These are phyloP conservation scores for Talaromyces sp. DNA, from an alignment of 2,329 filamentous ascomycete species.

Conservation along the genomic window DNA sequence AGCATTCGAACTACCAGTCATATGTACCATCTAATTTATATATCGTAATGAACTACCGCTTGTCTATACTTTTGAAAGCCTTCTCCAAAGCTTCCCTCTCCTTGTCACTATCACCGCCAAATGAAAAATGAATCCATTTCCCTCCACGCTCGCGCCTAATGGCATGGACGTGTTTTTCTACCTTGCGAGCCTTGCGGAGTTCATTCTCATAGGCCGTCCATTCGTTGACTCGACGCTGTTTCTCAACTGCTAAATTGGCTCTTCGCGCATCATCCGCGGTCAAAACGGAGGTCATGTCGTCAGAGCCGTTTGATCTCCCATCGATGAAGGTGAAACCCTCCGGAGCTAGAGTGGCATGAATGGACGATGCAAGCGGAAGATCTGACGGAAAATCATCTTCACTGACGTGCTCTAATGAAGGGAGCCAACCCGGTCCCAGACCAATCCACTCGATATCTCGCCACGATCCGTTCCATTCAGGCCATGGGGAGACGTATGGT, in stretches of 20 bases:
- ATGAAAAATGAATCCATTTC: constrained; percentile 35
- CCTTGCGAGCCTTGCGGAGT: constrained; percentile 21
- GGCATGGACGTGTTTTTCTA: constrained; percentile 25
- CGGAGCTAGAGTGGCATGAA: constrained; percentile 14
- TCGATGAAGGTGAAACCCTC: constrained; percentile 20
- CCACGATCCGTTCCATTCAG: constrained; percentile 44
- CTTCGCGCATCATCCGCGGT: constrained; percentile 7
- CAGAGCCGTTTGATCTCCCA: constrained; percentile 16
- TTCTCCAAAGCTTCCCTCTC: constrained; percentile 1
- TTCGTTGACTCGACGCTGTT: constrained; percentile 26
- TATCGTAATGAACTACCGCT: neutral
- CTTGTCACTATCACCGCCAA: constrained; percentile 14
- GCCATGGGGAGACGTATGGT: constrained; percentile 23
- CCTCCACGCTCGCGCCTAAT: constrained; percentile 27
- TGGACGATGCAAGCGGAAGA: constrained; percentile 16
- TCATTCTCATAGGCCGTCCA: constrained; percentile 24
- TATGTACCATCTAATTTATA: neutral
- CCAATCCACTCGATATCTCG: constrained; percentile 38
- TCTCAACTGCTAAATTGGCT: constrained; percentile 19
- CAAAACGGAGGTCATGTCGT: constrained; percentile 7
- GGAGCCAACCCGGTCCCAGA: constrained; percentile 37
- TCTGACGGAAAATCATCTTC: neutral
- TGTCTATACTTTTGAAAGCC: neutral
- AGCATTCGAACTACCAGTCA: too few relatives aligned
- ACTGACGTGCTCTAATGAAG: constrained; percentile 14